phyloP scores from a whole-genome alignment of 2,329 filamentous ascomycete genomes.

The Diaporthe australafricana region DNA sequence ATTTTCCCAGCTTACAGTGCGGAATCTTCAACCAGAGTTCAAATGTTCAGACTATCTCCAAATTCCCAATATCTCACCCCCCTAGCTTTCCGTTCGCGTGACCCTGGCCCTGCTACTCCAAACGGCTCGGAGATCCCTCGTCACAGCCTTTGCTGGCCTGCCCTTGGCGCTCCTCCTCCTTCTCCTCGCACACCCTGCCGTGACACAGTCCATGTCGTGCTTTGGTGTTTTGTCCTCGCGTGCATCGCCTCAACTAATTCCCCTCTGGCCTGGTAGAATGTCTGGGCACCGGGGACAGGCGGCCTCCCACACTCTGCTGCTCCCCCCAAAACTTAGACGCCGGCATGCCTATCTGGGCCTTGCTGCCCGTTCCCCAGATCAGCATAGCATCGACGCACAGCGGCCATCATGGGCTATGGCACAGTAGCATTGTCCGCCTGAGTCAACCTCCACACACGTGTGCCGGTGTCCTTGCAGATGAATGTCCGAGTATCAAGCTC shows the following conservation, averaged over 20 bases:
- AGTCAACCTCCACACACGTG: not conserved
- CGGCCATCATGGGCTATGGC: not conserved
- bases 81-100: not conserved
- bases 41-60: conserved; percentile 5
- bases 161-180: conserved; percentile 5
- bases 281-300: not conserved
- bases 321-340: not conserved
- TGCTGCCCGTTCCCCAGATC: conserved; percentile 3
- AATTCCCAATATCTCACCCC: conserved; percentile 8
- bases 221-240: conserved; percentile 8
- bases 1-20: conserved; percentile 28
- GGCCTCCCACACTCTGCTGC: conserved; percentile 5
- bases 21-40: not conserved
- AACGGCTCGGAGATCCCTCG: not conserved
- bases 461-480: not conserved
- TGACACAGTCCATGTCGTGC: not conserved
- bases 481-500: not conserved
- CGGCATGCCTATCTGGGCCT: conserved; percentile 21
- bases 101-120: not conserved
- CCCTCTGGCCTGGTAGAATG: not conserved
- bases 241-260: conserved; percentile 6
- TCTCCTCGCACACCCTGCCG: not conserved
- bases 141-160: not conserved
- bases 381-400: conserved; percentile 14
- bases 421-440: not conserved